Evolutionary conservation across 768 basidiomycete genomes (phyloP), one percentile per base, ranked within the genome.

Genomic region (Fistulinella prunicolor): DNA sequence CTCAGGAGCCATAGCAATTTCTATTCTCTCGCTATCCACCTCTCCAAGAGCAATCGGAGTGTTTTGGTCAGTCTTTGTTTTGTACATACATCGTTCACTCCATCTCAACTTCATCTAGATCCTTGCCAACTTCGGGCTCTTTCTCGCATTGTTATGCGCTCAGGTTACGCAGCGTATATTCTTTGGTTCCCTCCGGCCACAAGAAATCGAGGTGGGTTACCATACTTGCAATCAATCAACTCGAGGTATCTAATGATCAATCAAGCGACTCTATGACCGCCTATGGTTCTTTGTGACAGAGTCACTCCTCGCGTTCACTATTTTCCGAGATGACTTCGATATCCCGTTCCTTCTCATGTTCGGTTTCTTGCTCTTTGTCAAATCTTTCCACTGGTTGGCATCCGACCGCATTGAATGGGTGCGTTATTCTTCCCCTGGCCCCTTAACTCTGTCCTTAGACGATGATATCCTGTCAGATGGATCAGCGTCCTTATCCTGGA

Each of bases 261-360:
- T 26, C 16, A 62, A 99, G 95, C 86, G 94, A 23, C 76, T 99
- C 1, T 96, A 97, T 66, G 95, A 98, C 64, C 80, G 91, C 54
- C 80, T 92, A 24, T 98, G 96, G 95, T 94, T 94, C 72, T 96
- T 96, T 70, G 80, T 98, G 42, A 98, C 96, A 1, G 96, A 99
- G 66, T 94, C 92, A 7, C 75, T 99, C 29, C 74, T 99, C 42
- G 95, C 96, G 1, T 88, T 98, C 64, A 96, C 96, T 29, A 98
- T 98, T 56, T 99, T 99, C 71, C 80, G 94, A 50, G 91, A 94
- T 67, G 91, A 93, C 66, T 94, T 95, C 64, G 91, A 94, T 67
- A 79, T 85, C n/a, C 81, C 85, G 4, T 97, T 98, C 64, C 86
- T 86, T 38, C 71, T 94, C 56, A 92, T 95, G 86, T 98, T 98